Evolutionary conservation across 805 yeast species (phyloP).

Genomic region (Sungouiella thailandica): DNA sequence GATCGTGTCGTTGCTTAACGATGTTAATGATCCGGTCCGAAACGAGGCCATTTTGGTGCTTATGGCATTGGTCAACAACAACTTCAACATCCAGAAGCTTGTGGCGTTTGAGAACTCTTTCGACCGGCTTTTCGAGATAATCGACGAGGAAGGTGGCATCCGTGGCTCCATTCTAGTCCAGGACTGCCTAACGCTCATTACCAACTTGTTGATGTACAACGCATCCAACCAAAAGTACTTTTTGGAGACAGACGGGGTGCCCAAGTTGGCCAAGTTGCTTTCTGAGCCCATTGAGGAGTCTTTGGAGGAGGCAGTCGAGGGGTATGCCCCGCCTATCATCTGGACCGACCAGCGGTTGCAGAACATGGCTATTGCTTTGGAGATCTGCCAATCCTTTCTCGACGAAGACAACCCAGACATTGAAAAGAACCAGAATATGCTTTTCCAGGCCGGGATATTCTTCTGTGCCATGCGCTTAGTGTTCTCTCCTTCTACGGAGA

Average conservation of each 20-base stretch:
- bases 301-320: constrained; percentile 18
- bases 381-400: constrained; percentile 68
- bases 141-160: constrained; percentile 83
- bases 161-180: constrained; percentile 87
- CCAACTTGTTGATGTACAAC: constrained; percentile 72
- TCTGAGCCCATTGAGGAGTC: constrained; percentile 52
- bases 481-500: constrained; percentile 62
- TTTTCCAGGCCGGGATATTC: constrained; percentile 59
- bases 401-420: constrained; percentile 66
- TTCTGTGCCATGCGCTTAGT: constrained; percentile 63
- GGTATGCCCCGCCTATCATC: constrained; percentile 42
- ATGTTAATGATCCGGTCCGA: constrained; percentile 70
- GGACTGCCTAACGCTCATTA: constrained; percentile 75
- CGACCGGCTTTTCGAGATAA: constrained; percentile 72
- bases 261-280: constrained; percentile 57
- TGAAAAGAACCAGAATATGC: constrained; percentile 51
- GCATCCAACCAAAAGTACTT: constrained; percentile 87
- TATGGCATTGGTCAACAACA: constrained; percentile 75
- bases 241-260: constrained; percentile 76
- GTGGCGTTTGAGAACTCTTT: constrained; percentile 94
- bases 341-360: constrained; percentile 77
- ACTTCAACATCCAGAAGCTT: constrained; percentile 81
- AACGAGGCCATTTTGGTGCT: constrained; percentile 83
- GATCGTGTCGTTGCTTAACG: constrained; percentile 51
- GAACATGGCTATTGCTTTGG: constrained; percentile 64